Conservation (phyloP, 202 grass and related monocot genomes). For the Saccharum hybrid region DNA sequence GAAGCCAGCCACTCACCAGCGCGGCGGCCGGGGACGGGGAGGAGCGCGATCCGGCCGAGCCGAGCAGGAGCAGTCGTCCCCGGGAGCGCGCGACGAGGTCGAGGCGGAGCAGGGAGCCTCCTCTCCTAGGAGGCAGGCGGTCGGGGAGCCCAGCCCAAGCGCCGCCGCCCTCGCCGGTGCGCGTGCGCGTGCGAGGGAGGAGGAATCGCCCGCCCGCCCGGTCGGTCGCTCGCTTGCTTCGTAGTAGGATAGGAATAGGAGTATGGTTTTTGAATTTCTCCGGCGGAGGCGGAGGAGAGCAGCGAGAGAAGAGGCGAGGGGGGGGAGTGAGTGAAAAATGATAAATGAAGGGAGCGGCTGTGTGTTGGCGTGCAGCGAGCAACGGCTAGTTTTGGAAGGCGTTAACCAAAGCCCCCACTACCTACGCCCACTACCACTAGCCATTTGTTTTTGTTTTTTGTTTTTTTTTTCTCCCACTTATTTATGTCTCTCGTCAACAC, state of each 20-base stretch:
- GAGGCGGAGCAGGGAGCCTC: not conserved
- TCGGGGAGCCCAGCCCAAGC: not conserved
- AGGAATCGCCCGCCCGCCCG: no score
- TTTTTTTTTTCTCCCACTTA: no score
- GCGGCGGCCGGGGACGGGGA: not conserved
- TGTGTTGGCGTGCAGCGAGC: not conserved
- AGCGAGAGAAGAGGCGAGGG: no score
- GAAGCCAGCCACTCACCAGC: constrained; percentile 24
- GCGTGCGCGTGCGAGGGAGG: no score
- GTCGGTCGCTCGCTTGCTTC: not conserved
- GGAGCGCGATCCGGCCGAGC: not conserved
- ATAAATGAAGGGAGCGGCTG: no score
- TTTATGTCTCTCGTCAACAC: not conserved
- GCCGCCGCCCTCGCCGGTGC: constrained; percentile 2
- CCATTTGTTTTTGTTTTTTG: no score
- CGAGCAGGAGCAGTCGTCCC: not conserved
- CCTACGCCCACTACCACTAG: no score
- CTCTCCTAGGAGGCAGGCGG: not conserved
- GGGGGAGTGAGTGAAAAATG: no score
- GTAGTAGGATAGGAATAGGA: not conserved
- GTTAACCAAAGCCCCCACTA: not conserved
- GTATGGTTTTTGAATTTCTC: constrained; percentile 52
- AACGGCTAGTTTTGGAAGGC: constrained; percentile 63
- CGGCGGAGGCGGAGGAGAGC: not conserved
- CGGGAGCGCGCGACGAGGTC: not conserved